These are phyloP conservation scores for Terfezia claveryi DNA, from an alignment of 495 filamentous ascomycete species.

Conservation along the genomic window DNA sequence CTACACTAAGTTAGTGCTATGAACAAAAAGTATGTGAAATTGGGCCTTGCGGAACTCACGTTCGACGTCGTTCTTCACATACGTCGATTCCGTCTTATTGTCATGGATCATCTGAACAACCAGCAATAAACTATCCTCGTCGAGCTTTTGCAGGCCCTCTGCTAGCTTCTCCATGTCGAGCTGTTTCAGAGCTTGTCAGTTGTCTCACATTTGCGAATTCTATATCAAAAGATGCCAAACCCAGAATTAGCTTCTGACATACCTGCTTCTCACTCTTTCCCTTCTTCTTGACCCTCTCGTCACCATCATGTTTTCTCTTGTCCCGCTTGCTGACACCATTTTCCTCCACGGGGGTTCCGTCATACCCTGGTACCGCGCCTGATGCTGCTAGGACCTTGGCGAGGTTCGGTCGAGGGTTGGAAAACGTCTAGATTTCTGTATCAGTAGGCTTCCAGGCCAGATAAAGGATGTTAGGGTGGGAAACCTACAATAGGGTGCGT, in stretches of 20 bases:
- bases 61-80: slow-evolving; percentile 92
- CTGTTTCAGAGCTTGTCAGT: slow-evolving; percentile 16
- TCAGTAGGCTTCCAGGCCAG: too few relatives aligned
- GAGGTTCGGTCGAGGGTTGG: slow-evolving; percentile 44
- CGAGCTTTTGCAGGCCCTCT: slow-evolving; percentile 64
- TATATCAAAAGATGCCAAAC: neutral
- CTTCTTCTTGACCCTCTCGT: slow-evolving; percentile 53
- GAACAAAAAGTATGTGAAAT: neutral
- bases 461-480: neutral
- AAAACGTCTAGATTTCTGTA: neutral
- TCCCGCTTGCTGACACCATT: slow-evolving; percentile 25
- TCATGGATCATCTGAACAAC: slow-evolving; percentile 98
- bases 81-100: slow-evolving; percentile 74
- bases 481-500: slow-evolving; percentile 51
- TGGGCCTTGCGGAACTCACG: slow-evolving; percentile 31
- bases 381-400: slow-evolving; percentile 52
- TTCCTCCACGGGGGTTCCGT: slow-evolving; percentile 22
- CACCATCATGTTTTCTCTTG: slow-evolving; percentile 35
- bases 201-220: neutral
- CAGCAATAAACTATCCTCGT: slow-evolving; percentile 73
- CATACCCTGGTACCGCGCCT: slow-evolving; percentile 61
- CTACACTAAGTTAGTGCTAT: slow-evolving; percentile 25
- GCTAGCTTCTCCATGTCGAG: slow-evolving; percentile 95
- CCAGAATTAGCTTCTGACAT: slow-evolving; percentile 3
- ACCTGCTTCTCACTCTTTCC: slow-evolving; percentile 46